Evolutionary conservation across 148 eudicot species (phyloP).

Genomic region (Silene latifolia): DNA sequence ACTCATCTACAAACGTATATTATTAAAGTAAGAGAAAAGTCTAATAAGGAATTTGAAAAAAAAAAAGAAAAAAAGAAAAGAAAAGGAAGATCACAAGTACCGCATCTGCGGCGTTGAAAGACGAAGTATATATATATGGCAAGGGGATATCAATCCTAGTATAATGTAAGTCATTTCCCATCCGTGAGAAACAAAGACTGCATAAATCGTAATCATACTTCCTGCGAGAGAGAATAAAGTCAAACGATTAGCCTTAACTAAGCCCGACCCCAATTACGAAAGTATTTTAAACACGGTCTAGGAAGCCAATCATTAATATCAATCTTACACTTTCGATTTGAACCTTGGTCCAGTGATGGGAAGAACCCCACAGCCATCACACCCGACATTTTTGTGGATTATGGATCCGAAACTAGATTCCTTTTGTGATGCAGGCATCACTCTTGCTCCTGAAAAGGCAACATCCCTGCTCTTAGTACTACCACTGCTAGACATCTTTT

Average conservation of each 20-base stretch:
- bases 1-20: neutral
- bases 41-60: neutral
- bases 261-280: neutral
- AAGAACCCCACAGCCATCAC: slow-evolving; percentile 79
- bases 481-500: neutral
- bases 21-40: neutral
- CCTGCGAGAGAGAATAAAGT: slow-evolving; percentile 38
- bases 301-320: neutral
- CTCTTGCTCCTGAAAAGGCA: neutral
- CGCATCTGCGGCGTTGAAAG: slow-evolving; percentile 27
- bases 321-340: slow-evolving; percentile 83
- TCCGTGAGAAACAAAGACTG: slow-evolving; percentile 53
- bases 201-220: slow-evolving; percentile 70
- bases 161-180: slow-evolving; percentile 58
- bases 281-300: neutral
- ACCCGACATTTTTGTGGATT: slow-evolving; percentile 66
- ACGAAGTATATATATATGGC: slow-evolving; percentile 16
- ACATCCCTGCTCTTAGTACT: neutral
- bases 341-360: slow-evolving; percentile 85
- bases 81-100: slow-evolving; percentile 31
- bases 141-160: slow-evolving; percentile 58
- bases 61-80: neutral
- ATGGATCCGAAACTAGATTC: slow-evolving; percentile 21
- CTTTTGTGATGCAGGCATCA: neutral
- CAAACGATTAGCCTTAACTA: neutral